Evolutionary conservation across 352 stramenopile genomes (phyloP).

Genomic region (Peronosclerospora sorghi): DNA sequence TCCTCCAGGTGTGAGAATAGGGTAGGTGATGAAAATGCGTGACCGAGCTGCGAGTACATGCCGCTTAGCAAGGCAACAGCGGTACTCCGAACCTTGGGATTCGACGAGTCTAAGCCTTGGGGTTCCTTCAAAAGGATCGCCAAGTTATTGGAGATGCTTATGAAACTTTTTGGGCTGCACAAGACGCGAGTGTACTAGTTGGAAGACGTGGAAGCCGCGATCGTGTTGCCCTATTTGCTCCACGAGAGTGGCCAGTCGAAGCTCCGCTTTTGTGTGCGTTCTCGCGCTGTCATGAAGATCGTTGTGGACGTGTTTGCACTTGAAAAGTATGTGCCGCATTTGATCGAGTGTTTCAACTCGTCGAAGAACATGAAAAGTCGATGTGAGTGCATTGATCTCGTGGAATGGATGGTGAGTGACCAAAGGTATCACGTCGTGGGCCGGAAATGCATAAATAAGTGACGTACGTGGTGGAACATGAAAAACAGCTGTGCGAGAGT

Average conservation of each 20-base stretch:
- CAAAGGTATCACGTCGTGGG: too few relatives aligned
- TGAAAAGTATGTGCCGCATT: slow-evolving; percentile 64
- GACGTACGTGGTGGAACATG: slow-evolving; percentile 67
- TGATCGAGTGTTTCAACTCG: slow-evolving; percentile 82
- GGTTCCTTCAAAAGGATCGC: too few relatives aligned
- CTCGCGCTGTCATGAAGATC: slow-evolving; percentile 78
- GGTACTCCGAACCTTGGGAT: too few relatives aligned
- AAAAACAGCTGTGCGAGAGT: slow-evolving; percentile 86
- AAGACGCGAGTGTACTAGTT: slow-evolving; percentile 49
- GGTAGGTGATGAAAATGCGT: slow-evolving; percentile 4
- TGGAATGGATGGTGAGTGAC: too few relatives aligned
- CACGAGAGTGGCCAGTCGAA: too few relatives aligned
- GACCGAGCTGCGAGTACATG: slow-evolving; percentile 7
- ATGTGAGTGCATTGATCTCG: too few relatives aligned
- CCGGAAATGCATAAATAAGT: too few relatives aligned
- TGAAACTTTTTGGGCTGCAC: slow-evolving; percentile 77
- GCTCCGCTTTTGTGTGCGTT: slow-evolving; percentile 66
- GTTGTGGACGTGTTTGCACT: slow-evolving; percentile 65
- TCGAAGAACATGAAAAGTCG: slow-evolving; percentile 65
- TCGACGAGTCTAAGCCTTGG: too few relatives aligned
- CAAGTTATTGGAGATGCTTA: too few relatives aligned
- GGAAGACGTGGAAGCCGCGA: slow-evolving; percentile 73
- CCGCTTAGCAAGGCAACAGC: too few relatives aligned
- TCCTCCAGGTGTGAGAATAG: slow-evolving; percentile 7
- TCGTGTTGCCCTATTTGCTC: slow-evolving; percentile 73